Conservation (phyloP, 805 yeast genomes). For the Metschnikowia cerradonensis region DNA sequence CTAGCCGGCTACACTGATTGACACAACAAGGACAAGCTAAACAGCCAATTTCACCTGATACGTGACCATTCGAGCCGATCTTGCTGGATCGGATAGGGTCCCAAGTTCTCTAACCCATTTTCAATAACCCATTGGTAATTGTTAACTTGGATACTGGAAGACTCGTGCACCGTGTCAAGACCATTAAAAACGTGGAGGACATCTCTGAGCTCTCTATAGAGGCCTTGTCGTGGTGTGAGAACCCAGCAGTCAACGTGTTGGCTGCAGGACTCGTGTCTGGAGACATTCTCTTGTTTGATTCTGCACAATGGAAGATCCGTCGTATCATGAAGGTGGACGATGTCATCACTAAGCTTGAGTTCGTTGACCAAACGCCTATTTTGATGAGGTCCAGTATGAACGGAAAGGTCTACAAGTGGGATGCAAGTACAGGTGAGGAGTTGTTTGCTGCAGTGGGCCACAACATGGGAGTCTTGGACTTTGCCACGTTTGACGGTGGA, state of each 20-base stretch:
- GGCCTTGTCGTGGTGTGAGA: conserved; percentile 72
- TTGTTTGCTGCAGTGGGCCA: conserved; percentile 85
- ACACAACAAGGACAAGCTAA: too few relatives aligned
- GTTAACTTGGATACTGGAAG: conserved; percentile 72
- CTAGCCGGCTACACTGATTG: too few relatives aligned
- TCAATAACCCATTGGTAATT: conserved; percentile 46
- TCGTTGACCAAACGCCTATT: conserved; percentile 53
- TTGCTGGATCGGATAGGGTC: too few relatives aligned
- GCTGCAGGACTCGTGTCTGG: conserved; percentile 93
- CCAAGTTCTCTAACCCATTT: too few relatives aligned
- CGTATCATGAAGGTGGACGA: conserved; percentile 66
- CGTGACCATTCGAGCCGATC: too few relatives aligned
- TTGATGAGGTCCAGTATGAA: conserved; percentile 76
- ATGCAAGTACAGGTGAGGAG: conserved; percentile 78
- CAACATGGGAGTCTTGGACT: conserved; percentile 89
- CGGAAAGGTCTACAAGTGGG: conserved; percentile 84
- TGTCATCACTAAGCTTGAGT: conserved; percentile 76
- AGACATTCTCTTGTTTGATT: conserved; percentile 74
- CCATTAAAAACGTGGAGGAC: conserved; percentile 52
- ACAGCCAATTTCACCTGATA: too few relatives aligned
- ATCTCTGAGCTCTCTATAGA: conserved; percentile 42
- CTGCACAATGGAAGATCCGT: conserved; percentile 83
- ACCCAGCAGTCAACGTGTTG: conserved; percentile 50
- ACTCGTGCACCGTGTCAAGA: conserved; percentile 60
- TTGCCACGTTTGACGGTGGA: conserved; percentile 63